These are phyloP conservation scores for Xerocomus brunneocitrinus DNA, from an alignment of 768 basidiomycete genomes.

Conservation along the genomic window DNA sequence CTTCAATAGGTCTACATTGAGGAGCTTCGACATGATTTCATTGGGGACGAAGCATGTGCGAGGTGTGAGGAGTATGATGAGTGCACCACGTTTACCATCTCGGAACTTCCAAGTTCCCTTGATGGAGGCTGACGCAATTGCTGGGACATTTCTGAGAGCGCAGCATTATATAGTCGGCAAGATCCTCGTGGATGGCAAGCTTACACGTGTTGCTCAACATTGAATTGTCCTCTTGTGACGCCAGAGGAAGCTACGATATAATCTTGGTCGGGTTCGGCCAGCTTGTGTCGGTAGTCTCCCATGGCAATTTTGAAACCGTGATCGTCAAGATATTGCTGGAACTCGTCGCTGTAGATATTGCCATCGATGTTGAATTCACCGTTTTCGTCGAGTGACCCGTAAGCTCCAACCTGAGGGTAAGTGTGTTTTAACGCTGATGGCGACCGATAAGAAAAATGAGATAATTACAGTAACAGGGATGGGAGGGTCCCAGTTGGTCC, in stretches of 20 bases:
- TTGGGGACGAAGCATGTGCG: slow-evolving; percentile 16
- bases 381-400: slow-evolving; percentile 21
- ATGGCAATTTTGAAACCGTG: not conserved
- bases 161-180: not conserved
- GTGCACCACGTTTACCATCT: slow-evolving; percentile 20
- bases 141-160: slow-evolving; percentile 1
- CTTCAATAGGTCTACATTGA: slow-evolving; percentile 10
- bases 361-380: slow-evolving; percentile 11
- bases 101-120: slow-evolving; percentile 29
- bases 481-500: slow-evolving; percentile 32
- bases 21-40: not conserved
- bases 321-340: slow-evolving; percentile 4
- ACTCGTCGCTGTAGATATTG: slow-evolving; percentile 24
- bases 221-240: slow-evolving; percentile 13
- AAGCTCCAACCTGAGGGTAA: slow-evolving; percentile 25
- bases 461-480: slow-evolving; percentile 20
- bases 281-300: slow-evolving; percentile 1
- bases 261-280: slow-evolving; percentile 10
- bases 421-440: not conserved
- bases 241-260: slow-evolving; percentile 20
- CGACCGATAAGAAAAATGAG: not conserved
- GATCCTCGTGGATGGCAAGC: not conserved
- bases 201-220: slow-evolving; percentile 2
- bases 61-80: slow-evolving; percentile 26
- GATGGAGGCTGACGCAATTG: slow-evolving; percentile 23